Base-by-base conservation (phyloP, 2,329 filamentous ascomycete species). In the Lachnellula willkommii region DNA sequence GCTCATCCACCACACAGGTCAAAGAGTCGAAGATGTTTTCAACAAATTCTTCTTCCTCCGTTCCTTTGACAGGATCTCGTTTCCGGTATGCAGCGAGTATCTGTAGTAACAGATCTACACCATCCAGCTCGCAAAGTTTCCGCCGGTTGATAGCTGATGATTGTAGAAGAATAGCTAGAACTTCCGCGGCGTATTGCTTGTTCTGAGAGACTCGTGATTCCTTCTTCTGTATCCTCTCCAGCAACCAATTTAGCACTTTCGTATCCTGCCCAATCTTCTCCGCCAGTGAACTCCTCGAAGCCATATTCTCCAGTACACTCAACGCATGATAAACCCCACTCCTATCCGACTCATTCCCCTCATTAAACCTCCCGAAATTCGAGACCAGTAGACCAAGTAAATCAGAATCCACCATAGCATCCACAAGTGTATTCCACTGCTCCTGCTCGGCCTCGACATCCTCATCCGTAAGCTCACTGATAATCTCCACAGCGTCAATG, bases 101-200 rank as follows among this genome's bases (percentile, higher is more conserved):
- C 72, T 95, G 90, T 14, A 99, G 83, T 63, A 96, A 77, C 3
- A 80, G 71, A 65, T 99, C 93, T 7, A 94, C 79, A 0, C 88
- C 87, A 59, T 95, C 85, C 1, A 87, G 73, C 28, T 75, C 71
- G 39, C 82, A 81, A 5, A 96, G 75, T 47, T 79, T 79, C 22
- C 74, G 74, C 46, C 89, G 77, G 65, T 90, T 91, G 39, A 79
- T 72, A 0, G 80, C 62, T 3, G 89, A 90, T 1, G 84, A 84
- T 70, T 96, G 92, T 17, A 93, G 79, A 8, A 99, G 75, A 53
- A 99, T 94, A 12, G 93, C 91, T 2, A 99, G 77, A 7, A 97
- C 83, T 72, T 99, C 94, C 15, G 93, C 90, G 0, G 91, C 83
- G 70, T 97, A 99, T 70, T 96, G 93, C 70, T 94, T 95, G 70